Evolutionary conservation across 2,329 filamentous ascomycete genomes (phyloP).

Genomic region (Pezicula neosporulosa): DNA sequence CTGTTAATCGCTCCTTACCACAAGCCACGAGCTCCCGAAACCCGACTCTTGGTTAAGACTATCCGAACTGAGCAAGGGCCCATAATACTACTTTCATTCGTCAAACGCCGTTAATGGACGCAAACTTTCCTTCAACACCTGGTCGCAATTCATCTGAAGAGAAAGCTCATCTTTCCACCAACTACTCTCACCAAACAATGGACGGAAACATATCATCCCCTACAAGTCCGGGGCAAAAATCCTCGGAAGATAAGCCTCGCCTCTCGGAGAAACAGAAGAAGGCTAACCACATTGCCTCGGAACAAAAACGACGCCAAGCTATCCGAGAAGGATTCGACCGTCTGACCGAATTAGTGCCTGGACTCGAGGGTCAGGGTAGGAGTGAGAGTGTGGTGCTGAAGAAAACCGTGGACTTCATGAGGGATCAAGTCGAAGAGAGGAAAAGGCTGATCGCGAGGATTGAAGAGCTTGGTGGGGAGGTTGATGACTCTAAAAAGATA

Average conservation of each 20-base stretch:
- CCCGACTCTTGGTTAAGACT: too few relatives aligned
- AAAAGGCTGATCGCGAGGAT: slow-evolving; percentile 44
- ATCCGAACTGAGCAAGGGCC: too few relatives aligned
- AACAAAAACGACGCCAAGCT: slow-evolving; percentile 44
- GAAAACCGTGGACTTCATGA: slow-evolving; percentile 52
- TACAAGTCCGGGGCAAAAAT: background rate
- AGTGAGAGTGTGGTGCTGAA: slow-evolving; percentile 66
- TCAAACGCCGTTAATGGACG: too few relatives aligned
- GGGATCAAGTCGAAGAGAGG: slow-evolving; percentile 45
- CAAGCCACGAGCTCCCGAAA: too few relatives aligned
- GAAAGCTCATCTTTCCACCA: too few relatives aligned
- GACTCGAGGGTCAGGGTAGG: slow-evolving; percentile 63
- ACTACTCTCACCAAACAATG: too few relatives aligned
- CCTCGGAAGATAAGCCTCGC: slow-evolving; percentile 51
- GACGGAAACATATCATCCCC: background rate
- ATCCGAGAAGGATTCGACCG: slow-evolving; percentile 69
- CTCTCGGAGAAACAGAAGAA: slow-evolving; percentile 70
- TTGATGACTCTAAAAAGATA: slow-evolving; percentile 25
- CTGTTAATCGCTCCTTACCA: too few relatives aligned
- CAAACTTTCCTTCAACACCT: too few relatives aligned
- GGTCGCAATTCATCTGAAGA: too few relatives aligned
- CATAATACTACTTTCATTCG: too few relatives aligned
- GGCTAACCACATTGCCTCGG: slow-evolving; percentile 69
- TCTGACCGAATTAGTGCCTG: slow-evolving; percentile 65
- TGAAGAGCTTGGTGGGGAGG: slow-evolving; percentile 45